Base-by-base conservation (phyloP, 306 rosid species). In the Vigna trinervia region DNA sequence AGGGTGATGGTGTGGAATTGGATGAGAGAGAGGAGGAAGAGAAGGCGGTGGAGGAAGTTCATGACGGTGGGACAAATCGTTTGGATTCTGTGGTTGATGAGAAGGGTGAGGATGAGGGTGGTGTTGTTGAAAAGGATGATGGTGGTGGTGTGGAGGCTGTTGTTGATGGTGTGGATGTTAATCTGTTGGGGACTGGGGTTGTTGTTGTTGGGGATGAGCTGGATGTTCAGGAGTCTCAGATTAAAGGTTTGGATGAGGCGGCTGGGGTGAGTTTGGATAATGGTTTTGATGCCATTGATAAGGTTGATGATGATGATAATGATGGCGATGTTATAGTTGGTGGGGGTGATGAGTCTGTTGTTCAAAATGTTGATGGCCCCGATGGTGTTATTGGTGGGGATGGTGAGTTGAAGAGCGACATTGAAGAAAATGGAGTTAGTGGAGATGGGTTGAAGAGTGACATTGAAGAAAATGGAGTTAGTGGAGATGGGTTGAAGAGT, bases 131-230 rank as follows among this genome's bases (percentile, higher is more conserved):
- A 30, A 77, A 72, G 15, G 26, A 52, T 8, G 8, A 6, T 32
- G 71, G 69, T 20, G 79, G 69, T 77, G 81, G 39, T 45, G 86
- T 81, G 45, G 87, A 81, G 23, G 54, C 85, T 2, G 77, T 85
- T 63, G 92, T 76, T 72, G 88, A 83, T 12, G 81, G 59, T 12
- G 47, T 82, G 6, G 62, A 74, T 12, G 87, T 74, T 30, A 54
- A 82, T 71, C 3, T 82, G 74, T 60, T 75, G 66, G 73, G 22
- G 41, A 69, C 83, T 48, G 85, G 85, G 28, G 88, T 84, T 15
- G 88, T 78, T 69, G 85, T 84, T 61, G 86, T 78, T 53, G 89
- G 87, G 15, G 90, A 83, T 73, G 77, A 57, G 41, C 88, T 73
- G 65, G 79, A 52, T 8, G 79, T 71, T 71, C 73, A 77, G 73